These are phyloP conservation scores for Lactarius sanguifluus DNA, from an alignment of 768 basidiomycete species.

Conservation along the genomic window DNA sequence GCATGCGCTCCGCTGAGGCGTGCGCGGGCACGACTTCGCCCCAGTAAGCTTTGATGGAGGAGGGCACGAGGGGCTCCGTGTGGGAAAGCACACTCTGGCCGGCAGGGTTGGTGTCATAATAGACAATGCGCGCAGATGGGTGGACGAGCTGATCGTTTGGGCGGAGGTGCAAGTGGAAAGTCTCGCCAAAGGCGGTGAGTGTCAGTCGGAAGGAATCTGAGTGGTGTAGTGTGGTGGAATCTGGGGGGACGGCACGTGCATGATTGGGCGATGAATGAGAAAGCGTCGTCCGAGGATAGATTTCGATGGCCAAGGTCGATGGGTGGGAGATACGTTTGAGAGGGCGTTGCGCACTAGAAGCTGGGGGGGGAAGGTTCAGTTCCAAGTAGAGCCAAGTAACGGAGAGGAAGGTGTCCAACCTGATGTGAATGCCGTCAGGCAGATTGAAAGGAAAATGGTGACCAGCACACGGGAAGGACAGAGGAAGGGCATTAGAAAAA, in stretches of 20 bases:
- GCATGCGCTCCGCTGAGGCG: conserved; percentile 53
- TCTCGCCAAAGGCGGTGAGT: conserved; percentile 62
- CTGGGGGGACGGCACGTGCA: conserved; percentile 33
- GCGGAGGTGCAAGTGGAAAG: conserved; percentile 68
- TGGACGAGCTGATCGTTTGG: conserved; percentile 80
- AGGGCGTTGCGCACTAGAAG: conserved; percentile 36
- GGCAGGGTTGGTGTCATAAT: conserved; percentile 52
- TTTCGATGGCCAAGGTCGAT: conserved; percentile 41
- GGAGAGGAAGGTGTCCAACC: conserved; percentile 15
- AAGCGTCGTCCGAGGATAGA: conserved; percentile 39
- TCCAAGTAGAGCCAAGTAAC: background rate
- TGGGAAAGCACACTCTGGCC: conserved; percentile 51
- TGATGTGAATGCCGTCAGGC: conserved; percentile 11
- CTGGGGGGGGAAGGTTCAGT: background rate
- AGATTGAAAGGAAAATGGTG: conserved; percentile 26
- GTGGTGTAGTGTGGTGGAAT: conserved; percentile 54
- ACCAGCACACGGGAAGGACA: conserved; percentile 27
- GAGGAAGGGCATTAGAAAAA: conserved; percentile 14
- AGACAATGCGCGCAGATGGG: conserved; percentile 70
- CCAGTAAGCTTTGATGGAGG: conserved; percentile 65
- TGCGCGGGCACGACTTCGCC: conserved; percentile 71
- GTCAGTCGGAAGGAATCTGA: conserved; percentile 71
- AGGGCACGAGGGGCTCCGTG: conserved; percentile 61
- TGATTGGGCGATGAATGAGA: background rate
- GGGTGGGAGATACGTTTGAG: conserved; percentile 41